Evolutionary conservation across 2,329 filamentous ascomycete genomes (phyloP), one percentile per base, ranked within the genome.

Genomic region (Sclerotinia glacialis): DNA sequence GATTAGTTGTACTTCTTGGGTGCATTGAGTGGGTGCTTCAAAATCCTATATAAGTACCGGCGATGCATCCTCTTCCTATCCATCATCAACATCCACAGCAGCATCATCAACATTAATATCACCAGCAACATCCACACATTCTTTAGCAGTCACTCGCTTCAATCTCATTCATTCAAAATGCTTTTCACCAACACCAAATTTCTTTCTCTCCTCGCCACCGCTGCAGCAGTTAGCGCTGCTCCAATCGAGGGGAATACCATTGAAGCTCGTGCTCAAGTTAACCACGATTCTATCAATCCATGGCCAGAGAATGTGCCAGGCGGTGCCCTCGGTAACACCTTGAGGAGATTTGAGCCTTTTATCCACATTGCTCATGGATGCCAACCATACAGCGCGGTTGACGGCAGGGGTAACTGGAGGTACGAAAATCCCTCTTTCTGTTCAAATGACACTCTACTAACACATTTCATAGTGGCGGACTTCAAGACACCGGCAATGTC

Each of bases 341-440:
- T 56, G 54, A 56, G 6, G 14, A 56, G 1, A 56, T 56, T 56
- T 7, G n/a, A 56, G 37, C 54, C 54, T 21, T 56, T 21, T 12
- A 1, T 56, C 16, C 12, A 16, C n/a, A 56, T 56, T 28, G 23
- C 34, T 18, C 34, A 28, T 28, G 54, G 54, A 42, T 56, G 54
- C 11, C 54, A 56, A 28, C 54, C 54, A 42, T 56, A 56, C 37
- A 26, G 34, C 23, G 54, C 54, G 9, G 54, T 56, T 18, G 54
- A 56, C 18, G 34, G 34, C 5, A 0, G 12, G 1, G 54, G 54
- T 12, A 56, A 56, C n/a, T 21, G 7, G 8, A 56, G 54, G 54
- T 56, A 42, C 16, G 54, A 28, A 8, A 42, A 26, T 4, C 42
- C 5, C n/a, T 42, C n/a, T 56, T 1, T 42, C n/a, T 26, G 5